Base-by-base conservation (phyloP, 768 basidiomycete species). In the Termitomyces sp. region DNA sequence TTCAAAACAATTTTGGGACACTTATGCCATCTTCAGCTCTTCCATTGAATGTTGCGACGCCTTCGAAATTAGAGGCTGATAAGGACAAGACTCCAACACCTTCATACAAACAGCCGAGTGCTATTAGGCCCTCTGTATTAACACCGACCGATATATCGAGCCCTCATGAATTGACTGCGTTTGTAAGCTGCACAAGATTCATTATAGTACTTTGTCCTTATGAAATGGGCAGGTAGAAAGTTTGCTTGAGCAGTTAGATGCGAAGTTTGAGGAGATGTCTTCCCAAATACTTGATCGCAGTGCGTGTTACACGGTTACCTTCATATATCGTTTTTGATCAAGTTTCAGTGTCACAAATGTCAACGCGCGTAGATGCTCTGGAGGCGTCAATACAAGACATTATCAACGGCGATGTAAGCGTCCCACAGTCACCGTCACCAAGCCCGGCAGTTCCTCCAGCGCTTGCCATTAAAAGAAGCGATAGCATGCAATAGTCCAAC, bases 191-290 rank as follows among this genome's bases (percentile, higher is more conserved):
- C 49, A 35, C 10, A 20, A 47, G 44, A 7, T n/a, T 43, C 43
- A 16, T 16, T 1, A 30, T 49, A 30, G 33, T 5, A 12, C 30
- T 22, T 6, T 42, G 24, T 28, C 50, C 26, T 63, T 44, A 51
- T 20, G 35, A 36, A 14, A 45, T 42, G 43, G 38, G 18, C 63
- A 95, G 94, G 92, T 96, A 13, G 94, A 97, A 72, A 88, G 84
- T 13, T 74, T 97, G 22, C 73, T 97, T 12, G 89, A 92, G 63
- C 89, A 94, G 65, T 78, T 97, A n/a, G 94, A 97, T 66, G 65
- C 81, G 49, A 91, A 91, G 61, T 96, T 97, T 65, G 92, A 96
- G 64, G 89, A 93, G 53, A 95, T 95, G 92, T 95, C 93, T 33
- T 78, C 79, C 20, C 90, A 95, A 69, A 91, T 97, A 61, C 79